Base-by-base conservation (phyloP, 768 basidiomycete species). In the Lyophyllum shimeji region DNA sequence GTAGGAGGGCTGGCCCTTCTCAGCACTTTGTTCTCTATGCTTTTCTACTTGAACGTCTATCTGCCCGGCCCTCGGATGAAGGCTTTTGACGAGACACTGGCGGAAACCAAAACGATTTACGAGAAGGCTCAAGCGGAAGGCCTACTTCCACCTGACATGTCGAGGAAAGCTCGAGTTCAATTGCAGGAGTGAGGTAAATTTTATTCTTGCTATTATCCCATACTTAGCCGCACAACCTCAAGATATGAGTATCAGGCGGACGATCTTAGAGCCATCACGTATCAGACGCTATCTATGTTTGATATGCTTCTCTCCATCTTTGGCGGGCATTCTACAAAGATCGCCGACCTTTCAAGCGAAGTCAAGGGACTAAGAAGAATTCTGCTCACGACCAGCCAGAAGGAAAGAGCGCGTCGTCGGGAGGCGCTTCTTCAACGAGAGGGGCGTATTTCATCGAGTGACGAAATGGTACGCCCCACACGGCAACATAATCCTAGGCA, bases 1-100 rank as follows among this genome's bases (percentile, higher is more conserved):
- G 50, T 57, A 13, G 61, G 58, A 5, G 46, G 27, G 1, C 45
- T 59, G n/a, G 50, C 52, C 15, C 46, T 59, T 44, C 44, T 59
- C 23, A 53, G 46, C 12, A 39, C 46, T 18, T 6, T 53, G 2
- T 2, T 17, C 7, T 50, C 55, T 2, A 21, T 33, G 9, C 5
- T 56, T 17, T 5, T 56, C 17, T 57, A 39, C 13, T 37, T 18
- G 21, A 34, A 39, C 20, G 7, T n/a, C 21, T 51, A 50, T 12
- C 13, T 53, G 15, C 56, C 56, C 11, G 43, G 20, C 13, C 34
- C 42, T 3, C 52, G 46, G 24, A 49, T 59, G 12, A 46, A 42
- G 8, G 31, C 31, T 8, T 39, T 59, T 23, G 37, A 55, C n/a
- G 53, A 59, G 42, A 13, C 55, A 1, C 37, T 52, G 1, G 12